phyloP scores from a whole-genome alignment of 805 yeast genomes.

The Starmerella powellii region DNA sequence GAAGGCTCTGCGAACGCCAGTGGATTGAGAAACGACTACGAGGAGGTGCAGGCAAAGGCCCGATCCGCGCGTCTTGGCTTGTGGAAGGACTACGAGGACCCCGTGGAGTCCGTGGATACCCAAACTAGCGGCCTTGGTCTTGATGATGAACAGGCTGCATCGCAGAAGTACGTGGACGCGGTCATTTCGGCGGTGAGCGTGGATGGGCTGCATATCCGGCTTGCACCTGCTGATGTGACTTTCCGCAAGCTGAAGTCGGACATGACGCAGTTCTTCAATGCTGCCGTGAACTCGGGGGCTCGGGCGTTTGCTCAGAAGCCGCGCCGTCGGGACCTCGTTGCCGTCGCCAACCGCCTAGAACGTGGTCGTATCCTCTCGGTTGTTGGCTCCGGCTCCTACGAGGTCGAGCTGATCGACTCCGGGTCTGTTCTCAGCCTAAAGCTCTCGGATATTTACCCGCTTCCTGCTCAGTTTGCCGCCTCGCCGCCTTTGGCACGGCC shows the following conservation, averaged over 20 bases:
- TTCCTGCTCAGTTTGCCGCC: conserved; percentile 49
- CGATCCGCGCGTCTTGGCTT: conserved; percentile 43
- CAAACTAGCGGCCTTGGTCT: not conserved
- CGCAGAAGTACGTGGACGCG: conserved; percentile 29
- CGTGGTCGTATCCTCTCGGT: conserved; percentile 31
- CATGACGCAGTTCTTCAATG: conserved; percentile 24
- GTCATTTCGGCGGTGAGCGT: conserved; percentile 26
- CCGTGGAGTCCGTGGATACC: not conserved
- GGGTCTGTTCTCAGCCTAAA: conserved; percentile 43
- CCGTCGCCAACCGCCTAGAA: conserved; percentile 40
- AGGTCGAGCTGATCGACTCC: conserved; percentile 49
- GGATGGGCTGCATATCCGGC: conserved; percentile 22
- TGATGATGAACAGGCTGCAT: not conserved
- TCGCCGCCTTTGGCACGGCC: conserved; percentile 24
- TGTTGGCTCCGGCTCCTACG: conserved; percentile 28
- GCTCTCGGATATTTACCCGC: conserved; percentile 36
- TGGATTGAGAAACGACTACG: conserved; percentile 41
- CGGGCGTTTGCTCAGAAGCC: conserved; percentile 30
- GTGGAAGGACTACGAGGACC: conserved; percentile 44
- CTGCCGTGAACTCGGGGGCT: conserved; percentile 26
- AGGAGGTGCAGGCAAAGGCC: conserved; percentile 54
- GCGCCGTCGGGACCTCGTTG: conserved; percentile 44
- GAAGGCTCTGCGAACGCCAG: conserved; percentile 51
- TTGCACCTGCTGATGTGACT: conserved; percentile 14
- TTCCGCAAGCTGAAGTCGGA: conserved; percentile 22